Conservation (phyloP, 2,329 filamentous ascomycete genomes). For the Stagonosporopsis vannaccii region DNA sequence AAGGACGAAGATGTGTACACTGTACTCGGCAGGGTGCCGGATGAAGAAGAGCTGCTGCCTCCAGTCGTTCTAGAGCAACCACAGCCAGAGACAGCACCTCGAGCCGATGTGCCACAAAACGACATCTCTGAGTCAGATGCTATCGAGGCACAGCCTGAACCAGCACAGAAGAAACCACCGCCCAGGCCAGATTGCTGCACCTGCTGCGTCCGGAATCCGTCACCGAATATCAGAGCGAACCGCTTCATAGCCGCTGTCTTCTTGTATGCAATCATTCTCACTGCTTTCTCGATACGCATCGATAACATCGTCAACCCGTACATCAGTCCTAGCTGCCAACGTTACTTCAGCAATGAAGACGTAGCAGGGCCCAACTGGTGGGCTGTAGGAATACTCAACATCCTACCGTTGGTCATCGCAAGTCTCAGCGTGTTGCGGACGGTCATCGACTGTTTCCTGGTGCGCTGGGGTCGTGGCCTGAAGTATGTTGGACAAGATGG, state of each 20-base stretch:
- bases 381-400: constrained; percentile 18
- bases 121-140: background rate
- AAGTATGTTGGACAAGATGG: background rate
- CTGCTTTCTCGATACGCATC: constrained; percentile 24
- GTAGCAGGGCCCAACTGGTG: constrained; percentile 16
- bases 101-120: background rate
- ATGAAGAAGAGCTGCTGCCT: background rate
- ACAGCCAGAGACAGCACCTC: background rate
- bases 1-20: background rate
- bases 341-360: background rate
- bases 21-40: background rate
- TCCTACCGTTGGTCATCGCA: constrained; percentile 23
- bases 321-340: background rate
- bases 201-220: constrained; percentile 4
- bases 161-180: background rate
- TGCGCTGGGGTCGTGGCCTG: constrained; percentile 19
- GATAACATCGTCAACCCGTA: constrained; percentile 1
- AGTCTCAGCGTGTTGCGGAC: constrained; percentile 19
- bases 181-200: background rate
- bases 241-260: constrained; percentile 21
- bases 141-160: background rate
- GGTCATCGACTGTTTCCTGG: constrained; percentile 22
- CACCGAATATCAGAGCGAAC: constrained; percentile 18
- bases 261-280: constrained; percentile 9
- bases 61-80: constrained; percentile 4